A percentile compares a stretch with the other conserved stretches of the same genome.
Conservation (phyloP, 192 early-diverging fungal species). For the Coemansia sp. region DNA sequence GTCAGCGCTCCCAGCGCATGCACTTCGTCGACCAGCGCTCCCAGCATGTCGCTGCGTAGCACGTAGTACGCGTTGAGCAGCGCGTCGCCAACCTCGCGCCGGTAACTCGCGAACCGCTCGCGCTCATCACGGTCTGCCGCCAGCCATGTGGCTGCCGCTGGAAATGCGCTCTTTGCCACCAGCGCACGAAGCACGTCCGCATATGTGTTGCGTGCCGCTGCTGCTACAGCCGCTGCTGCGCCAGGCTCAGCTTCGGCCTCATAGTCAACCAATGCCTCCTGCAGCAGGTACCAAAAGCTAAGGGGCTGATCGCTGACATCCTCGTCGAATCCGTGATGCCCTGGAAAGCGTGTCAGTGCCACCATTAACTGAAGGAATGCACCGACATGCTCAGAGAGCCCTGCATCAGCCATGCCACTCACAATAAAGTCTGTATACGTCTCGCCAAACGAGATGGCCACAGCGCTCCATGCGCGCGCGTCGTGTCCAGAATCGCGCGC, state of each 20-base stretch:
- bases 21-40: conserved; percentile 41
- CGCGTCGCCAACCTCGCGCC: conserved; percentile 74
- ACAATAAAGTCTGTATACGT: conserved; percentile 41
- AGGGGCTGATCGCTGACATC: conserved; percentile 69
- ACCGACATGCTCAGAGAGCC: conserved; percentile 10
- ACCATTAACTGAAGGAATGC: conserved; percentile 53
- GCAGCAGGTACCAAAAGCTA: conserved; percentile 71
- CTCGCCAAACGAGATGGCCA: conserved; percentile 45
- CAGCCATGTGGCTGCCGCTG: conserved; percentile 55
- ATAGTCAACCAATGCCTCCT: conserved; percentile 66
- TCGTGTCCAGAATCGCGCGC: conserved; percentile 14
- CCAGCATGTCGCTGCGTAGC: conserved; percentile 59
- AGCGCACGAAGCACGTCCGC: conserved; percentile 56
- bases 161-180: conserved; percentile 59
- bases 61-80: conserved; percentile 70
- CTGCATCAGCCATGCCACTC: conserved; percentile 8
- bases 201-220: conserved; percentile 51
- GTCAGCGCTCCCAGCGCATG: conserved; percentile 24
- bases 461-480: conserved; percentile 28
- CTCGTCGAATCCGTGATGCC: conserved; percentile 67
- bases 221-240: conserved; percentile 14
- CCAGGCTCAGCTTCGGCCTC: conserved; percentile 26
- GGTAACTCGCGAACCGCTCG: conserved; percentile 62
- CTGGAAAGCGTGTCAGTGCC: conserved; percentile 67
- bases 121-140: conserved; percentile 59